Evolutionary conservation across 805 yeast genomes (phyloP).

Genomic region (Metschnikowia kunwiensis): DNA sequence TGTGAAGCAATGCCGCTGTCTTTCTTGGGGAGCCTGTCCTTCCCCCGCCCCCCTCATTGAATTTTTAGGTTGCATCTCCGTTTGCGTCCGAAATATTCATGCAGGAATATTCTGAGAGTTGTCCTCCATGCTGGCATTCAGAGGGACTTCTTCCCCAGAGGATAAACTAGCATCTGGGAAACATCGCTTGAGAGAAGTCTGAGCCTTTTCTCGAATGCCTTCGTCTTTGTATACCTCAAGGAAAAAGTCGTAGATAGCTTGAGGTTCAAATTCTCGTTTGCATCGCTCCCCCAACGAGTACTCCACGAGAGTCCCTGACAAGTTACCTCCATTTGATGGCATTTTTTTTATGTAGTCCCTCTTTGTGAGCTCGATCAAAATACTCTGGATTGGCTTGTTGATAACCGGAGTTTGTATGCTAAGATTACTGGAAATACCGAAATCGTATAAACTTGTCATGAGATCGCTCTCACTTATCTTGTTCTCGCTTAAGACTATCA

Average conservation of each 20-base stretch:
- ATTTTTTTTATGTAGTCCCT: conserved; percentile 29
- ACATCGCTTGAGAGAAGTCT: conserved; percentile 20
- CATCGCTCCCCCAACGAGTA: conserved; percentile 34
- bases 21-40: too few species aligned
- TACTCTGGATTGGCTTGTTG: conserved; percentile 21
- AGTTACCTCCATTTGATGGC: conserved; percentile 15
- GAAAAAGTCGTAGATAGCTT: conserved; percentile 26
- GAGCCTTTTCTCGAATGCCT: conserved; percentile 22
- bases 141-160: too few species aligned
- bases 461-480: conserved; percentile 29
- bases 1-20: too few species aligned
- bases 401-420: conserved; percentile 21
- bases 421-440: conserved; percentile 27
- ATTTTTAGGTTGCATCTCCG: not conserved
- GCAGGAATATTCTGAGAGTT: conserved; percentile 17
- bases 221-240: conserved; percentile 16
- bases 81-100: not conserved
- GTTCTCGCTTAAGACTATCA: conserved; percentile 33
- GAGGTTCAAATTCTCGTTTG: conserved; percentile 31
- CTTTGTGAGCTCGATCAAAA: conserved; percentile 27
- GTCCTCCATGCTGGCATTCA: conserved; percentile 12
- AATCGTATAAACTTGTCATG: conserved; percentile 18
- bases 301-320: conserved; percentile 16
- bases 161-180: too few species aligned
- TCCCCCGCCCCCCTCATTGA: not conserved